Conservation (phyloP, 148 eudicot species). For the Vaccinium macrocarpon region DNA sequence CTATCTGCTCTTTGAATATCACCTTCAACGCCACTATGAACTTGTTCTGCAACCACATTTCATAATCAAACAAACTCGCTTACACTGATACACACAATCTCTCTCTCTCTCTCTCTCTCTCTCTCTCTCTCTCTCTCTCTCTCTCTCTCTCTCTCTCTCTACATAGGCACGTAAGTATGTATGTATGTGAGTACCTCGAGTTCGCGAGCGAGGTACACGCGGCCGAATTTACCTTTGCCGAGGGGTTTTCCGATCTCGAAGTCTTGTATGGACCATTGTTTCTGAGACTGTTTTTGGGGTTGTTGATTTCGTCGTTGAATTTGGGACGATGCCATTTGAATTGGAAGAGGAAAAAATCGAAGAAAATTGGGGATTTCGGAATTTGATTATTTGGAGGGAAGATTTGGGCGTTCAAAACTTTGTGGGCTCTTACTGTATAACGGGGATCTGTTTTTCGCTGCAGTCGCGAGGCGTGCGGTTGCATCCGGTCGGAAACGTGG, state of each 20-base stretch:
- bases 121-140: too few relatives aligned
- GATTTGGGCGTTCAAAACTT: not conserved
- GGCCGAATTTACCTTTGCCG: conserved; percentile 89
- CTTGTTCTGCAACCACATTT: conserved; percentile 44
- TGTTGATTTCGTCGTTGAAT: conserved; percentile 1
- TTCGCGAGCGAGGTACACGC: conserved; percentile 90
- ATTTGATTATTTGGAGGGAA: not conserved
- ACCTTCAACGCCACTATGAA: conserved; percentile 88
- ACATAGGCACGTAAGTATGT: not conserved
- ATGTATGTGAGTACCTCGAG: conserved; percentile 32
- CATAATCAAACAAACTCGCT: not conserved
- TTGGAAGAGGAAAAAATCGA: not conserved
- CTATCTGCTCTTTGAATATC: conserved; percentile 86
- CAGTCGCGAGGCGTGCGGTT: too few relatives aligned
- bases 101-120: too few relatives aligned
- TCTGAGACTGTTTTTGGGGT: conserved; percentile 19
- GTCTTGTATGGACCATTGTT: conserved; percentile 63
- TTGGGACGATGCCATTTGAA: conserved; percentile 21
- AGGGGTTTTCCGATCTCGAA: conserved; percentile 91
- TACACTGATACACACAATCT: too few relatives aligned
- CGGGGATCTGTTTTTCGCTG: too few relatives aligned
- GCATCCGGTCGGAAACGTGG: too few relatives aligned
- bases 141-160: not conserved
- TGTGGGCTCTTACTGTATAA: not conserved
- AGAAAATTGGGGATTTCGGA: not conserved